Evolutionary conservation across 257 asterid genomes (phyloP), one percentile per base, ranked within the genome.

Genomic region (Gardenia jasminoides): DNA sequence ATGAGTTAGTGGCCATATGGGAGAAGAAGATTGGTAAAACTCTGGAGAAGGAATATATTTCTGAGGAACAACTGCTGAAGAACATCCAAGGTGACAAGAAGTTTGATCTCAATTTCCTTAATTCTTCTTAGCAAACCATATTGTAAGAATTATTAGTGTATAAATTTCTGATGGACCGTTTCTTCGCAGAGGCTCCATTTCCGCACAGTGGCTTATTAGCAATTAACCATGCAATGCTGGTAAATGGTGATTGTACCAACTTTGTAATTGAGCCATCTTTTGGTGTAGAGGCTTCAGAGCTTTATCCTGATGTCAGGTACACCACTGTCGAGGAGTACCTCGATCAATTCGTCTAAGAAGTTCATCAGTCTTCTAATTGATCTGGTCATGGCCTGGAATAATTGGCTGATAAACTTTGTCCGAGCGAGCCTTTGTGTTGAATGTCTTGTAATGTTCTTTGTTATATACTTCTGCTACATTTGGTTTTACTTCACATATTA

Each of bases 1-100:
- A 92, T 41, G 92, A 93, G 26, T 75, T 92, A 6, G 92, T 86
- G 78, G 90, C 87, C 44, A 39, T 86, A 19, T 92, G 97, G 96
- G 98, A 93, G 96, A 92, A 90, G 82, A 83, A 85, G 88, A 90
- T 92, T 31, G 96, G 94, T 0, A 90, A 86, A 79, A 86, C 91
- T 36, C 86, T 93, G 1, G 88, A 90, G 81, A 93, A 86, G 48
- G 78, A 67, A 44, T 88, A 87, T 48, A 72, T 88, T 15, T 77
- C 93, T 0, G 96, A 88, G 81, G 97, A 92, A 62, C 89, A 87
- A 80, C 74, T 91, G 59, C 70, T 92, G 44, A 90, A 88, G 61
- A 85, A 84, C 78, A 90, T 92, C 15, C 74, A 85, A 74, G 96
- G 96, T 89, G 9, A 59, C 82, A n/a, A 5, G 47, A 24, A 16